Conservation (phyloP, 2,329 filamentous ascomycete species). For the Trichoderma atrobrunneum region DNA sequence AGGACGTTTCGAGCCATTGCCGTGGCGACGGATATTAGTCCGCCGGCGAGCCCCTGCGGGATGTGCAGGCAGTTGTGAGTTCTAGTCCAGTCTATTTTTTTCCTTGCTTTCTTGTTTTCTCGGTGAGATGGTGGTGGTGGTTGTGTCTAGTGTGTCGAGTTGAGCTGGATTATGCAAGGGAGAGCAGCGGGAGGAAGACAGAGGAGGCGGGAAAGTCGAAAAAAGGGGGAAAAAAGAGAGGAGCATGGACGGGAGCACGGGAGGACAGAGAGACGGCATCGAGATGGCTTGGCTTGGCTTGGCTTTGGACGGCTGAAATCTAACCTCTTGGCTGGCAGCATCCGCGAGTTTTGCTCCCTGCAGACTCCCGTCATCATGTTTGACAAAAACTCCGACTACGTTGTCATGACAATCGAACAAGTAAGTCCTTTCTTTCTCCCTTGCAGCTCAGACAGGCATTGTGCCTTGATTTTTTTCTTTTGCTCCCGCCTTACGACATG, state of each 20-base stretch:
- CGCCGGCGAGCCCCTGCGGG: slow-evolving; percentile 76
- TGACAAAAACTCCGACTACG: slow-evolving; percentile 71
- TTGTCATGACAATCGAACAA: slow-evolving; percentile 68
- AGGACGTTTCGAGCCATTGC: slow-evolving; percentile 71
- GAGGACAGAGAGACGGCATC: background rate
- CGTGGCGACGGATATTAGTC: slow-evolving; percentile 74
- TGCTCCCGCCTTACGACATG: background rate
- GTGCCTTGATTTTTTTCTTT: background rate
- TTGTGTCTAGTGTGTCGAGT: background rate
- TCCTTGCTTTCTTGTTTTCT: background rate
- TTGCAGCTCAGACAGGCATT: background rate
- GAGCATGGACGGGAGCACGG: background rate
- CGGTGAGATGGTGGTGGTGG: background rate
- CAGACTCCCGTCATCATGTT: slow-evolving; percentile 86
- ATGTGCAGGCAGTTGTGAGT: slow-evolving; percentile 93
- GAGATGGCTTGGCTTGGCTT: background rate
- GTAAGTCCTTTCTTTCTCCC: slow-evolving; percentile 38
- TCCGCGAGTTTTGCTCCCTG: slow-evolving; percentile 71
- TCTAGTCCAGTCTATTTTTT: background rate
- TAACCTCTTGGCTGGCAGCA: slow-evolving; percentile 44
- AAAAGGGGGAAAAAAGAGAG: background rate
- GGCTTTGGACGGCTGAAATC: background rate
- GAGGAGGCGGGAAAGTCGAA: background rate
- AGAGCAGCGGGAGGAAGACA: background rate
- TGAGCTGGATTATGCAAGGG: background rate